Percentiles rank a stretch among this genome's conserved stretches.
Evolutionary conservation across 805 yeast genomes (phyloP).

Genomic region (Candida yuanshanica): DNA sequence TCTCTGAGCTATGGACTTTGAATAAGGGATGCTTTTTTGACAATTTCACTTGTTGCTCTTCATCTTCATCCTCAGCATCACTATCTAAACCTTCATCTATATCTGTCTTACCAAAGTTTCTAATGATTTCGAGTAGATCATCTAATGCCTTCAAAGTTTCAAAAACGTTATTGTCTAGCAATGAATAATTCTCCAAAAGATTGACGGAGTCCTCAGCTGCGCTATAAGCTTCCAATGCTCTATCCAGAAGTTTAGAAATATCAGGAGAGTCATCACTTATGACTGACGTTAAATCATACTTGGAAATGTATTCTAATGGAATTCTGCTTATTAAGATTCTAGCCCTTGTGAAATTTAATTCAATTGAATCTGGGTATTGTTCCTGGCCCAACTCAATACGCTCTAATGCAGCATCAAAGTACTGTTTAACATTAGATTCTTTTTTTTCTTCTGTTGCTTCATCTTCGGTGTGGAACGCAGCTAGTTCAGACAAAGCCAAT

Average conservation of each 20-base stretch:
- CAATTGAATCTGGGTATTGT: conserved; percentile 38
- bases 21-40: conserved; percentile 52
- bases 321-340: conserved; percentile 52
- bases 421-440: conserved; percentile 41
- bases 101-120: conserved; percentile 54
- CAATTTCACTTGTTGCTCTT: conserved; percentile 31
- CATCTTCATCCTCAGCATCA: conserved; percentile 42
- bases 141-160: conserved; percentile 55
- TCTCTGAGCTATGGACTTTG: conserved; percentile 31
- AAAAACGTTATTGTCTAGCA: conserved; percentile 37
- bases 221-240: conserved; percentile 42
- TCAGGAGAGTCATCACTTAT: conserved; percentile 23
- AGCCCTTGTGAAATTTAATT: conserved; percentile 47
- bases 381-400: conserved; percentile 56
- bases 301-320: conserved; percentile 51
- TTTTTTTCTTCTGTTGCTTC: conserved; percentile 22
- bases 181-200: conserved; percentile 23
- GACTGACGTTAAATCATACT: conserved; percentile 38
- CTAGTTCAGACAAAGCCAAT: conserved; percentile 58
- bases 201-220: conserved; percentile 30
- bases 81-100: conserved; percentile 56
- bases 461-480: conserved; percentile 47
- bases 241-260: conserved; percentile 37
- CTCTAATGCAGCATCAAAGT: conserved; percentile 67
- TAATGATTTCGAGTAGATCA: conserved; percentile 62